Percentiles rank a stretch among this genome's conserved stretches.
Conservation (phyloP, 352 stramenopile species). For the Peronospora farinosa region DNA sequence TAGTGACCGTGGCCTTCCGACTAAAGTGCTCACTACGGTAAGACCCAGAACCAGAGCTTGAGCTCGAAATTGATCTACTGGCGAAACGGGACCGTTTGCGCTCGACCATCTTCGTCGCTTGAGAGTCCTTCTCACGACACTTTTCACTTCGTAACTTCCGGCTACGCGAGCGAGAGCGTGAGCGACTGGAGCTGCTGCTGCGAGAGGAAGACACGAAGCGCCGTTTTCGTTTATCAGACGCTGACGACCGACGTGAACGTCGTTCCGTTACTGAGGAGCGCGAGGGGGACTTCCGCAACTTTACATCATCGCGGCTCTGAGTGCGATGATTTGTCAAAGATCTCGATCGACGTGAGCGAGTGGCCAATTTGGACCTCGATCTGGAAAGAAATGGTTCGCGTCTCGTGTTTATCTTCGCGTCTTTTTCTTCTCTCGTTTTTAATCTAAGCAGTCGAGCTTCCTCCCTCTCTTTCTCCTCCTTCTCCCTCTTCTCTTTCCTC, state of each 20-base stretch:
- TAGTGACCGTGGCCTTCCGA: constrained; percentile 3
- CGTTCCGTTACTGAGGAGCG: constrained; percentile 7
- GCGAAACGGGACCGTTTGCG: constrained; percentile 5
- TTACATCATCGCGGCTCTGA: constrained; percentile 12
- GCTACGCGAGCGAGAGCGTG: constrained; percentile 23
- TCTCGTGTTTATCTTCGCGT: constrained; percentile 26
- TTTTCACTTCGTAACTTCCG: constrained; percentile 11
- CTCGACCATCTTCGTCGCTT: constrained; percentile 5
- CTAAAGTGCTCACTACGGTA: constrained; percentile 1
- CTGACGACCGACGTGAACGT: constrained; percentile 12
- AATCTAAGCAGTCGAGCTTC: constrained; percentile 25
- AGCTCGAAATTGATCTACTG: constrained; percentile 12
- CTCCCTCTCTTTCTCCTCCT: constrained; percentile 49
- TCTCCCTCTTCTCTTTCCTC: constrained; percentile 33
- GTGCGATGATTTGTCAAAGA: constrained; percentile 10
- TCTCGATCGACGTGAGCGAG: constrained; percentile 15
- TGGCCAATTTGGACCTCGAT: constrained; percentile 19
- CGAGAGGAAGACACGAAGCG: constrained; percentile 19
- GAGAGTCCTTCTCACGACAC: background rate
- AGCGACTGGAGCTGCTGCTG: constrained; percentile 22
- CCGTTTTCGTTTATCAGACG: constrained; percentile 12
- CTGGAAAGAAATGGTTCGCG: constrained; percentile 28
- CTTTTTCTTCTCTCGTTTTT: constrained; percentile 37
- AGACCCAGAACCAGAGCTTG: constrained; percentile 10
- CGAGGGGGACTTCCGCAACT: constrained; percentile 8